phyloP scores from a whole-genome alignment of 257 asterid species.

The Solanum tacnaense region DNA sequence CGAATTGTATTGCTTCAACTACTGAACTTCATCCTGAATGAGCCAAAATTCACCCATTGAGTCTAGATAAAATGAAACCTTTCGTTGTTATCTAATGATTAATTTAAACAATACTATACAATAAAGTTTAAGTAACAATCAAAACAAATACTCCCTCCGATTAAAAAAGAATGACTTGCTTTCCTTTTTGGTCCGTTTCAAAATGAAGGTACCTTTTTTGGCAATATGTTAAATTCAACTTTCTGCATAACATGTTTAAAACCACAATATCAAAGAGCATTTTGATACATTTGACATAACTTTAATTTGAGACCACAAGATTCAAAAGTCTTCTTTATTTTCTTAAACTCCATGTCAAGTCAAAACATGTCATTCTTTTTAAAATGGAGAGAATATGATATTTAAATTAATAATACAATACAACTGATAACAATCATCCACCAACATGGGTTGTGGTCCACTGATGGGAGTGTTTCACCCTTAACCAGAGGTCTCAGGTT shows the following conservation, averaged over 20 bases:
- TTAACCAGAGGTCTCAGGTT: too few relatives aligned
- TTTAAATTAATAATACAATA: too few relatives aligned
- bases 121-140: background rate
- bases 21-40: conserved; percentile 22
- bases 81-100: too few relatives aligned
- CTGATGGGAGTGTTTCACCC: too few relatives aligned
- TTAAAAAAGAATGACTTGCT: background rate
- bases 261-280: background rate
- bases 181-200: too few relatives aligned
- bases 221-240: background rate
- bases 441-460: too few relatives aligned
- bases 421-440: background rate
- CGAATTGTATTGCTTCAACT: conserved; percentile 12
- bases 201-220: background rate
- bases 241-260: background rate
- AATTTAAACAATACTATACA: background rate
- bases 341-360: too few relatives aligned
- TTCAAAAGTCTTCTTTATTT: too few relatives aligned
- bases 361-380: too few relatives aligned
- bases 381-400: background rate
- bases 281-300: background rate
- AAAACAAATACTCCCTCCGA: too few relatives aligned
- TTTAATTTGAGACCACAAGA: too few relatives aligned
- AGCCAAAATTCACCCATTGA: conserved; percentile 23
- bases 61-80: background rate